Percentiles rank a stretch among this genome's conserved stretches.
Evolutionary conservation across 305 asterid species (phyloP).

Genomic region (Fraxinus xanthoxyloides): DNA sequence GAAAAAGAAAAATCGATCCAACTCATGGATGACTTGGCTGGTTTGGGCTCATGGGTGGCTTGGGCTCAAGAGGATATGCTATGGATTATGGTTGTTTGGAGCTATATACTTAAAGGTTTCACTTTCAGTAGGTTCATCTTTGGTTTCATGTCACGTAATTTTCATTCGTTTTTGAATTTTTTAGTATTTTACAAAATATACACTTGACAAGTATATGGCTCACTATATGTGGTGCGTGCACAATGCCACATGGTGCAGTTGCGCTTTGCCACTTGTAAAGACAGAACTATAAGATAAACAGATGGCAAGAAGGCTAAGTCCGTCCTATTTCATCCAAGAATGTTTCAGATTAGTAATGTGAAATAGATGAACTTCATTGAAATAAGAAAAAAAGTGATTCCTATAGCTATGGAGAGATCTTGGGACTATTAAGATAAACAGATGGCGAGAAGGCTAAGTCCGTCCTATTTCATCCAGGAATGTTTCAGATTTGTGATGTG

Average conservation of each 20-base stretch:
- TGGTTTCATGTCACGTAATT: neutral
- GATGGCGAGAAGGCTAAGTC: too few species aligned
- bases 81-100: neutral
- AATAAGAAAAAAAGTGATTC: too few species aligned
- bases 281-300: neutral
- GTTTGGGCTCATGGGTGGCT: neutral
- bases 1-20: neutral
- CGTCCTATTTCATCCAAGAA: neutral
- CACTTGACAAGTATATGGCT: neutral
- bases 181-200: neutral
- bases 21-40: neutral
- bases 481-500: neutral
- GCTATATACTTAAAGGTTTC: neutral
- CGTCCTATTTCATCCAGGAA: neutral
- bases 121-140: neutral
- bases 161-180: neutral
- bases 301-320: neutral
- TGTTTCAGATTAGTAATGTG: too few species aligned
- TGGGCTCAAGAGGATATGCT: neutral
- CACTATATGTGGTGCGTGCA: neutral
- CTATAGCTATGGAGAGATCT: too few species aligned
- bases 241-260: neutral
- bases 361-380: too few species aligned
- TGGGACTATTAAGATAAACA: too few species aligned
- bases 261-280: neutral